A percentile compares a stretch with the other conserved stretches of the same genome.
Conservation (phyloP, 345 rosid species). For the Euclidium syriacum region DNA sequence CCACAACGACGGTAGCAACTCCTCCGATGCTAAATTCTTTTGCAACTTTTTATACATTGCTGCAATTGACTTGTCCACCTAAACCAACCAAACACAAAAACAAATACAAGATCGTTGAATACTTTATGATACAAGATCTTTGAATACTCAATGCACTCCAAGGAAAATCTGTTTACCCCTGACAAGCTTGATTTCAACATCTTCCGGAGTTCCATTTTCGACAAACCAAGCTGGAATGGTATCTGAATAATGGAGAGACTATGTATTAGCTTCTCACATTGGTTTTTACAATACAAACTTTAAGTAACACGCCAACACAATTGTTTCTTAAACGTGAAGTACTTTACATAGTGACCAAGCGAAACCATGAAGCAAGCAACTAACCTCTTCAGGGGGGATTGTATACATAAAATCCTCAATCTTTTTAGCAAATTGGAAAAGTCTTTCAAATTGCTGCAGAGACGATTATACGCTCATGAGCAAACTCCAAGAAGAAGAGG, state of each 20-base stretch:
- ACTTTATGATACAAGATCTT: background rate
- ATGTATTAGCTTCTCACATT: background rate
- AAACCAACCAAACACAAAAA: background rate
- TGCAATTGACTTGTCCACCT: constrained; percentile 87
- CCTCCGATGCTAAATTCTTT: constrained; percentile 90
- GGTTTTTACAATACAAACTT: background rate
- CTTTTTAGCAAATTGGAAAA: constrained; percentile 86
- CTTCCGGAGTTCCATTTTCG: constrained; percentile 86
- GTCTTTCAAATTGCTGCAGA: constrained; percentile 90
- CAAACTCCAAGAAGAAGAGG: background rate
- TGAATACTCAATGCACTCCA: background rate
- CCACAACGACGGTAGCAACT: constrained; percentile 90
- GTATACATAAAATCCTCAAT: constrained; percentile 95
- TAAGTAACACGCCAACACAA: background rate
- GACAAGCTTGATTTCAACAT: constrained; percentile 77
- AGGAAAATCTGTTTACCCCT: constrained; percentile 49
- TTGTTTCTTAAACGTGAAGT: background rate
- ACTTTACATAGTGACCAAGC: background rate
- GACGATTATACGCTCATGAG: background rate
- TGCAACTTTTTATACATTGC: constrained; percentile 95
- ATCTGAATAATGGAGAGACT: constrained; percentile 49
- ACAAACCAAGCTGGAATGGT: constrained; percentile 87
- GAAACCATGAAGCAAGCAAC: constrained; percentile 11
- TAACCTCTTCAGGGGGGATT: constrained; percentile 91
- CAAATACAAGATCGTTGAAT: no score